These are phyloP conservation scores for Talaromyces atroroseus DNA, from an alignment of 2,329 filamentous ascomycete genomes.

Conservation along the genomic window DNA sequence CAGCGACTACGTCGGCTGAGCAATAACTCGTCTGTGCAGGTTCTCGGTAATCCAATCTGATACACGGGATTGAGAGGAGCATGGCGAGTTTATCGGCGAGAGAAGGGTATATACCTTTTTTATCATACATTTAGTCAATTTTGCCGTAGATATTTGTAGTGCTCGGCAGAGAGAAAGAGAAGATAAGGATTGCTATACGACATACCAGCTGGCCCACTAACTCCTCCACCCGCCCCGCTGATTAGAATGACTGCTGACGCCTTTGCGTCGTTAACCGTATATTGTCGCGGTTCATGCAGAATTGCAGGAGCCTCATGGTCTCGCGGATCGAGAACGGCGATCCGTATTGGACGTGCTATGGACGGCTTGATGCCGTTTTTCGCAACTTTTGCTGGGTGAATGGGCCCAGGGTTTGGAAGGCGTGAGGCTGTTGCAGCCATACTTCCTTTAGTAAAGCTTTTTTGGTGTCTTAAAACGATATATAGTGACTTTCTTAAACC, in stretches of 20 bases:
- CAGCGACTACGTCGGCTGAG: constrained; percentile 31
- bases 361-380: constrained; percentile 15
- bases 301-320: constrained; percentile 16
- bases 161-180: background rate
- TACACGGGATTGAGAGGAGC: constrained; percentile 31
- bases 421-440: constrained; percentile 11
- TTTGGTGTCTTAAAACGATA: background rate
- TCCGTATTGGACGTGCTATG: constrained; percentile 14
- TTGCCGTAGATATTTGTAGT: background rate
- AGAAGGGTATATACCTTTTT: constrained; percentile 32
- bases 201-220: constrained; percentile 36
- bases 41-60: constrained; percentile 39
- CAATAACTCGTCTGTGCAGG: constrained; percentile 33
- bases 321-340: constrained; percentile 12
- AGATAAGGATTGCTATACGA: background rate
- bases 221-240: constrained; percentile 33
- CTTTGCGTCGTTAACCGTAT: constrained; percentile 12
- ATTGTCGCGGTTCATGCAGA: constrained; percentile 13
- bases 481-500: background rate
- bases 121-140: background rate
- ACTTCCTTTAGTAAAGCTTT: background rate
- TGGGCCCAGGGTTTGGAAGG: constrained; percentile 11
- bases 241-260: constrained; percentile 25
- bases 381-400: constrained; percentile 16
- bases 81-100: constrained; percentile 39